Evolutionary conservation across 768 basidiomycete species (phyloP).

Genomic region (Tubosaeta brunneosetosa): DNA sequence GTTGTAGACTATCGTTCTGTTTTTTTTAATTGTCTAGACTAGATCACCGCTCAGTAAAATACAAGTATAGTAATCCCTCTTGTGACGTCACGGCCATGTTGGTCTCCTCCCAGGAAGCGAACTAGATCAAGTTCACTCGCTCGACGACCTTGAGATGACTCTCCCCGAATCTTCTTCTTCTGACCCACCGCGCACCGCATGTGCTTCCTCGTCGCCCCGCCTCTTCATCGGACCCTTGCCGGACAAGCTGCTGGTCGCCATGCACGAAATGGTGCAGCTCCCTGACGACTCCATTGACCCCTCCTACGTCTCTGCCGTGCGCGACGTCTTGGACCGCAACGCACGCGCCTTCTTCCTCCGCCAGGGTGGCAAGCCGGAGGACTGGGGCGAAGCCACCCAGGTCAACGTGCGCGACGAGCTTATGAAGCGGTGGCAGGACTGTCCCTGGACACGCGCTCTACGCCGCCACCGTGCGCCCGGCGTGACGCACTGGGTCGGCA

Average conservation of each 20-base stretch:
- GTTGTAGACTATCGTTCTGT: neutral
- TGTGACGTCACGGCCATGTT: slow-evolving; percentile 26
- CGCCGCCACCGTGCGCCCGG: slow-evolving; percentile 17
- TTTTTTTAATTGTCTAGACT: slow-evolving; percentile 13
- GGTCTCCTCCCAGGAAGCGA: neutral
- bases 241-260: slow-evolving; percentile 46
- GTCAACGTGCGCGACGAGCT: slow-evolving; percentile 51
- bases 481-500: slow-evolving; percentile 58
- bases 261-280: slow-evolving; percentile 28
- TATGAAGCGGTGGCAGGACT: slow-evolving; percentile 56
- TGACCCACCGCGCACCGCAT: neutral
- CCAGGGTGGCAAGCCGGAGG: slow-evolving; percentile 58
- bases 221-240: slow-evolving; percentile 78
- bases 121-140: neutral
- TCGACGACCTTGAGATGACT: slow-evolving; percentile 10
- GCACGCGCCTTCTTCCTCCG: slow-evolving; percentile 61
- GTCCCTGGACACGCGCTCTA: slow-evolving; percentile 57
- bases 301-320: slow-evolving; percentile 33
- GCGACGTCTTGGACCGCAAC: slow-evolving; percentile 46
- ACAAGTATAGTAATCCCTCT: neutral
- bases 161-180: slow-evolving; percentile 2
- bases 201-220: slow-evolving; percentile 26
- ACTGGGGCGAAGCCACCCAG: slow-evolving; percentile 61
- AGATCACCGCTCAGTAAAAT: slow-evolving; percentile 20
- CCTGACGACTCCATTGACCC: slow-evolving; percentile 31